These are phyloP conservation scores for Lipomyces spencermartinsiae DNA, from an alignment of 805 yeast species.

Conservation along the genomic window DNA sequence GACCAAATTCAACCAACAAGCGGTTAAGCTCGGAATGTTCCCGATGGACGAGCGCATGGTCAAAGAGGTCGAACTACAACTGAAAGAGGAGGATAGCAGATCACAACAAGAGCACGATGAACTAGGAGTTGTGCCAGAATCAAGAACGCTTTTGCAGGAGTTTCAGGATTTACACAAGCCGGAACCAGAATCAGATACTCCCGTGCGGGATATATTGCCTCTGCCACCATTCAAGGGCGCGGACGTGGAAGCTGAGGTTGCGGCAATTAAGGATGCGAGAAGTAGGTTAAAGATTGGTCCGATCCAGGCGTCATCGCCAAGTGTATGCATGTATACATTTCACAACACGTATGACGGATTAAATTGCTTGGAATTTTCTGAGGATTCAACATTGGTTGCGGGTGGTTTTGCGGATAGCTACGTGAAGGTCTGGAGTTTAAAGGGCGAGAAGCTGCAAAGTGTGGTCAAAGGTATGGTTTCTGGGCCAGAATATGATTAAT, in stretches of 20 bases:
- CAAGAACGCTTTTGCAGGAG: slow-evolving; percentile 64
- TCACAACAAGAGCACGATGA: slow-evolving; percentile 45
- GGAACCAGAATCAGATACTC: slow-evolving; percentile 56
- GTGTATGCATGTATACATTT: slow-evolving; percentile 97
- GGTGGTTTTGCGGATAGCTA: slow-evolving; percentile 94
- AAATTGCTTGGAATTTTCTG: slow-evolving; percentile 86
- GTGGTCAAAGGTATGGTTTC: slow-evolving; percentile 44
- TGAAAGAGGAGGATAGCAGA: slow-evolving; percentile 72
- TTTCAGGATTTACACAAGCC: slow-evolving; percentile 63
- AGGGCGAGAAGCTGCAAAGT: slow-evolving; percentile 70
- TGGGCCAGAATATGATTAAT: not conserved
- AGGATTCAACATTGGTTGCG: slow-evolving; percentile 84
- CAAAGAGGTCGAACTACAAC: slow-evolving; percentile 76
- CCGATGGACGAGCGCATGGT: slow-evolving; percentile 87
- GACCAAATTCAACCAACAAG: slow-evolving; percentile 69
- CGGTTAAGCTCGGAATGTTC: slow-evolving; percentile 78
- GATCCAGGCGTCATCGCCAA: slow-evolving; percentile 82
- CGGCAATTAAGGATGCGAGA: slow-evolving; percentile 81
- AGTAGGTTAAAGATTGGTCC: slow-evolving; percentile 71
- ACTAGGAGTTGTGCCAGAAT: slow-evolving; percentile 42
- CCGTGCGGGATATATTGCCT: slow-evolving; percentile 77
- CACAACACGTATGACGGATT: slow-evolving; percentile 91
- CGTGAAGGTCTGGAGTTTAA: slow-evolving; percentile 90
- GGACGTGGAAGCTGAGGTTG: slow-evolving; percentile 80
- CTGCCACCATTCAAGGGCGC: slow-evolving; percentile 80